Evolutionary conservation across 1,284 basidiomycete species (phyloP).

Genomic region (Moniliella sp.): DNA sequence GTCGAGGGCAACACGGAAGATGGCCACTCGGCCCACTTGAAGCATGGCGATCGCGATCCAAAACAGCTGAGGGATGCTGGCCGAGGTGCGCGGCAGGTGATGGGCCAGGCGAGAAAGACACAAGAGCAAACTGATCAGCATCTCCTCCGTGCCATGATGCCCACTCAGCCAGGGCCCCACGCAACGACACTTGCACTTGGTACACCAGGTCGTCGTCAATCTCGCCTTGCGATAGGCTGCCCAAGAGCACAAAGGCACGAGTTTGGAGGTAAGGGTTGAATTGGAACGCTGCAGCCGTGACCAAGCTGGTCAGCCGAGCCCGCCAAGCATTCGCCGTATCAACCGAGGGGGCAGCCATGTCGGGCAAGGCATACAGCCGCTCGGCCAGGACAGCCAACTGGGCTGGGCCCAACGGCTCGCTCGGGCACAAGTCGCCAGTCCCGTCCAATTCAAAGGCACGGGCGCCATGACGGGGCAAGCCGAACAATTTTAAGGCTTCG

Average conservation of each 20-base stretch:
- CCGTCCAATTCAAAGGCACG: too few relatives aligned
- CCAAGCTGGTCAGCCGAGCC: slow-evolving; percentile 72
- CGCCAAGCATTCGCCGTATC: slow-evolving; percentile 76
- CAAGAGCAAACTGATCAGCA: slow-evolving; percentile 27
- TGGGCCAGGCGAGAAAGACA: slow-evolving; percentile 25
- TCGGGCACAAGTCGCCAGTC: slow-evolving; percentile 1
- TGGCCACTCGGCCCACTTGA: slow-evolving; percentile 19
- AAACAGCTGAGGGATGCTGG: slow-evolving; percentile 26
- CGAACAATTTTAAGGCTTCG: slow-evolving; percentile 15
- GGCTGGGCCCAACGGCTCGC: slow-evolving; percentile 15
- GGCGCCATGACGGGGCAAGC: too few relatives aligned
- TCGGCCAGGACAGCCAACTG: slow-evolving; percentile 17
- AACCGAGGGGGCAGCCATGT: slow-evolving; percentile 16
- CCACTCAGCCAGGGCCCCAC: slow-evolving; percentile 25
- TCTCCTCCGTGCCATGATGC: slow-evolving; percentile 15
- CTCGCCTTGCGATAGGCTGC: slow-evolving; percentile 46
- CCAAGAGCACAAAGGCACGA: slow-evolving; percentile 65
- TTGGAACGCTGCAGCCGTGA: slow-evolving; percentile 80
- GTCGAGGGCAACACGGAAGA: slow-evolving; percentile 23
- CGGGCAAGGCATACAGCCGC: slow-evolving; percentile 19
- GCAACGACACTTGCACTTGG: slow-evolving; percentile 57
- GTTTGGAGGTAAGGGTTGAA: slow-evolving; percentile 70
- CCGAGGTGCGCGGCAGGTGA: slow-evolving; percentile 18
- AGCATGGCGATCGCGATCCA: slow-evolving; percentile 25
- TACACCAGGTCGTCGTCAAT: slow-evolving; percentile 68